A percentile compares a stretch with the other conserved stretches of the same genome.
Conservation (phyloP, 768 basidiomycete genomes). For the Lanmaoa pseudosensibilis region DNA sequence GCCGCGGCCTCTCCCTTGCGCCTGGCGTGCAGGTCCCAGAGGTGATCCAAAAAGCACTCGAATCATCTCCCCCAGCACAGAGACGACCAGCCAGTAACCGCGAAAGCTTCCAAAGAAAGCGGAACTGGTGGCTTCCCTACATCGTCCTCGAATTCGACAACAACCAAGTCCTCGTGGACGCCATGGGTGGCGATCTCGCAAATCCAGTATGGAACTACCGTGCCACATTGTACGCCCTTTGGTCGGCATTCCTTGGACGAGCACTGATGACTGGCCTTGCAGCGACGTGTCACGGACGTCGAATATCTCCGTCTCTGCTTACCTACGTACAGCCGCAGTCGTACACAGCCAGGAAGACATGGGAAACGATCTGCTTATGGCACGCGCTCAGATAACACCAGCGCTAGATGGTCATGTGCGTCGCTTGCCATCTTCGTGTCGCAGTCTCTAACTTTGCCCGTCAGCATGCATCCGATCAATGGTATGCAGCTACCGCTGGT, state of each 20-base stretch:
- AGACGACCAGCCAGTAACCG: constrained; percentile 69
- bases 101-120: constrained; percentile 90
- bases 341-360: constrained; percentile 83
- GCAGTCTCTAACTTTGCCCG: constrained; percentile 6
- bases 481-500: constrained; percentile 82
- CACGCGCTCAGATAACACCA: constrained; percentile 87
- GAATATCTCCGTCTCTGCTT: constrained; percentile 88
- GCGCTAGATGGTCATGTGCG: constrained; percentile 75
- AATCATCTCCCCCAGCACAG: constrained; percentile 52
- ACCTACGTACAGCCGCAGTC: constrained; percentile 79
- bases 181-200: constrained; percentile 88
- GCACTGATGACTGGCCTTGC: constrained; percentile 8
- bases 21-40: constrained; percentile 79
- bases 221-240: constrained; percentile 80
- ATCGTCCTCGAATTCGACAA: constrained; percentile 98
- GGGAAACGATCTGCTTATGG: constrained; percentile 95
- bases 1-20: constrained; percentile 78
- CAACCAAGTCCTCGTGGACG: constrained; percentile 96
- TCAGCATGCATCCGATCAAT: constrained; percentile 85
- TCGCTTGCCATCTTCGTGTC: constrained; percentile 4
- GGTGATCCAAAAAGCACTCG: constrained; percentile 80
- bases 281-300: constrained; percentile 96
- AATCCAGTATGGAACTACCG: constrained; percentile 95
- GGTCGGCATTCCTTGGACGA: not conserved
- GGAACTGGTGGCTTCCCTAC: constrained; percentile 94